Percentiles rank a stretch among this genome's conserved stretches.
These are phyloP conservation scores for Phylloporus rhodoxanthus DNA, from an alignment of 768 basidiomycete species.

Conservation along the genomic window DNA sequence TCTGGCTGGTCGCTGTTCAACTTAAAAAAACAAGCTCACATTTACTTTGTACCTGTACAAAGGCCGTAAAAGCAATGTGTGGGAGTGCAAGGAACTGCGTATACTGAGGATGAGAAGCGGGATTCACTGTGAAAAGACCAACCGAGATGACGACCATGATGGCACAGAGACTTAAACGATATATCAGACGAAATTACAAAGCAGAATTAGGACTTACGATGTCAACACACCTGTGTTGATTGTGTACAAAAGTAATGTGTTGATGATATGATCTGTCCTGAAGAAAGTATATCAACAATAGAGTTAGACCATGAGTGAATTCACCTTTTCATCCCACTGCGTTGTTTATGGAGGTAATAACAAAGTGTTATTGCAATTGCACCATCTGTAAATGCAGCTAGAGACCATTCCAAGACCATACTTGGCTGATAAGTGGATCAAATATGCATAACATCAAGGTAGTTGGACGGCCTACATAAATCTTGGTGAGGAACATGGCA, in stretches of 20 bases:
- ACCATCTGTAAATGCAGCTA: constrained; percentile 5
- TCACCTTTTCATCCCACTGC: constrained; percentile 8
- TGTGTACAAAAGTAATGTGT: constrained; percentile 15
- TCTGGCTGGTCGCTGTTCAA: background rate
- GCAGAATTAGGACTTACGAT: constrained; percentile 1
- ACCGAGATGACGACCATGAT: constrained; percentile 9
- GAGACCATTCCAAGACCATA: constrained; percentile 11
- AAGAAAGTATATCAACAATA: background rate
- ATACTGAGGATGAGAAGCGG: background rate
- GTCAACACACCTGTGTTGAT: constrained; percentile 14
- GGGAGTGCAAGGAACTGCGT: constrained; percentile 6
- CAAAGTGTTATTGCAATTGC: constrained; percentile 10
- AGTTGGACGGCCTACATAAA: constrained; percentile 2
- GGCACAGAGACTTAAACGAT: constrained; percentile 3
- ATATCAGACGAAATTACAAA: background rate
- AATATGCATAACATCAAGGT: background rate
- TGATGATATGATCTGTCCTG: constrained; percentile 15
- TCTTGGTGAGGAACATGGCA: background rate
- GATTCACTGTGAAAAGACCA: background rate
- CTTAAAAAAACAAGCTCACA: background rate
- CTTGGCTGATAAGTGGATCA: constrained; percentile 2
- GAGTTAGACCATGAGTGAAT: background rate
- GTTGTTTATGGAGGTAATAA: constrained; percentile 8
- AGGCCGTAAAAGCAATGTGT: constrained; percentile 4
- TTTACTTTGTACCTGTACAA: constrained; percentile 15